Conservation (phyloP, 768 basidiomycete genomes). For the Leccinum pellstonianum region DNA sequence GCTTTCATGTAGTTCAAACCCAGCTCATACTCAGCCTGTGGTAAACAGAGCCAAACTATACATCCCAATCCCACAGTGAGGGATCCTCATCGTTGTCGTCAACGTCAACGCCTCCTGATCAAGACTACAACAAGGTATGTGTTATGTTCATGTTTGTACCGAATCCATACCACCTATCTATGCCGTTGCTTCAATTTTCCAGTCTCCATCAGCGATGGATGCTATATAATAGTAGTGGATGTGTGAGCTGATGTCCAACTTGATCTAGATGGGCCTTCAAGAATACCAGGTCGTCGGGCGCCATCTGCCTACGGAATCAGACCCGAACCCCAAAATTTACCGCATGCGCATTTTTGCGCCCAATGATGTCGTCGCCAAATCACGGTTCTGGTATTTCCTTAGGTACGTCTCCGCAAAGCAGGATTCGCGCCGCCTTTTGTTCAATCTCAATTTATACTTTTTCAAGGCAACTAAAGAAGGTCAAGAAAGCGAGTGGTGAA, state of each 20-base stretch:
- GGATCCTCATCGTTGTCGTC: slow-evolving; percentile 24
- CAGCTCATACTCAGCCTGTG: slow-evolving; percentile 12
- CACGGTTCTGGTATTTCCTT: slow-evolving; percentile 99
- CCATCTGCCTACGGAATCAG: slow-evolving; percentile 90
- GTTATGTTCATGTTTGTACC: background rate
- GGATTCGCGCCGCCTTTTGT: background rate
- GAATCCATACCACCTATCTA: background rate
- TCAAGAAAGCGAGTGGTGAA: slow-evolving; percentile 99
- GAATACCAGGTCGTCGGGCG: slow-evolving; percentile 99
- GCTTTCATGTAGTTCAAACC: background rate
- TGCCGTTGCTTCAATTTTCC: background rate
- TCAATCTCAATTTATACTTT: background rate
- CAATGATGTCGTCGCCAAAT: slow-evolving; percentile 98
- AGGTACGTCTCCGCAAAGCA: slow-evolving; percentile 50
- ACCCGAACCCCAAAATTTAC: slow-evolving; percentile 97
- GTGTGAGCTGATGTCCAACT: slow-evolving; percentile 14
- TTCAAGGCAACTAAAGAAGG: slow-evolving; percentile 90
- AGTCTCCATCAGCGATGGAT: slow-evolving; percentile 34
- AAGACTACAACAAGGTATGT: slow-evolving; percentile 32
- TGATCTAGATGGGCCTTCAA: slow-evolving; percentile 65
- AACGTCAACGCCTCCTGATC: slow-evolving; percentile 29
- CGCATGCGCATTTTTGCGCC: slow-evolving; percentile 99
- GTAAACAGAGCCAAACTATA: slow-evolving; percentile 31
- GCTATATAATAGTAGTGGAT: slow-evolving; percentile 14
- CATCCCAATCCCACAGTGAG: slow-evolving; percentile 6